Base-by-base conservation (phyloP, 2,329 filamentous ascomycete genomes). In the Xylariaceae sp. region DNA sequence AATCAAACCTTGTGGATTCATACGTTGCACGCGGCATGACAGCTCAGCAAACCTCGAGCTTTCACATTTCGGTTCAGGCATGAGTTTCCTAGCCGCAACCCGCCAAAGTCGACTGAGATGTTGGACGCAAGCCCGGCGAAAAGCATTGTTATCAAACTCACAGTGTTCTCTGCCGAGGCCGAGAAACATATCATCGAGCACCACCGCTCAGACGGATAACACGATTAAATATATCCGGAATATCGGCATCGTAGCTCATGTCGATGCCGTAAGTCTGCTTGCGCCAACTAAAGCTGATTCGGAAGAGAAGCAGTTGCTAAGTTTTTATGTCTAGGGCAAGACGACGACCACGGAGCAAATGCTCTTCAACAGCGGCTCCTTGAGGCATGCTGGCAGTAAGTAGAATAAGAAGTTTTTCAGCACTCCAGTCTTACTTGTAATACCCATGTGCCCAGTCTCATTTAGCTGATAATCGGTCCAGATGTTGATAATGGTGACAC, bases 281-380 rank as follows among this genome's bases (percentile, higher is more conserved):
- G 18, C 19, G 12, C 17, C 32, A 15, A 17, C n/a, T 19, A 4
- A 11, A 12, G 31, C 18, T 10, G 11, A n/a, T 35, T 9, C n/a
- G n/a, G n/a, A n/a, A n/a, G 5, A 30, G 17, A 3, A 12, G 7
- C 18, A 5, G 15, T 5, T 36, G 35, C 47, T 56, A 14, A 54
- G n/a, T 15, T 38, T 11, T 2, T 12, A 42, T 10, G 11, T 27
- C 15, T 9, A 82, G 79, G 94, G 94, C 9, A 99, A 99, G 76
- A 99, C 94, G 1, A 97, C 94, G 0, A 99, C 94, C 0, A 97
- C 94, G 3, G 94, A 99, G 82, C 90, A 94, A 51, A 97, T 97
- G 92, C 86, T 99, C 63, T 97, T 90, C 66, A 96, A 96, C 64
- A 95, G 90, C 66, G 92, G 94, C 43, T 85, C 91, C 54, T 95